Evolutionary conservation across 352 stramenopile genomes (phyloP), one percentile per base, ranked within the genome.

Genomic region (Globisporangium spinosum): DNA sequence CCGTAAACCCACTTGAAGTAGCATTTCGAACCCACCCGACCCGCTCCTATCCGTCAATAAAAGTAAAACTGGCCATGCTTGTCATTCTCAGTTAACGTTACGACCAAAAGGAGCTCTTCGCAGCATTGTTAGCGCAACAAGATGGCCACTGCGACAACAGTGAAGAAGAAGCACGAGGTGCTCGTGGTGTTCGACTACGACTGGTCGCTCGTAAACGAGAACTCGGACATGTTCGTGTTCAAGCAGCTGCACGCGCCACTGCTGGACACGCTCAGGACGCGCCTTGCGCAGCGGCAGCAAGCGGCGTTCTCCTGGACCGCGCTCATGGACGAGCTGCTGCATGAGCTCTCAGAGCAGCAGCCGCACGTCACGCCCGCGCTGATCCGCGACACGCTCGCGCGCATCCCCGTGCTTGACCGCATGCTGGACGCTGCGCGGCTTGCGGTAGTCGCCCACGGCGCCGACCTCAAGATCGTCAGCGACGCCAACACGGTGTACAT

Each of bases 181-280:
- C 76, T 94, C 34, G 80, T 93, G 35, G 66, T 93, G 51, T 93
- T 94, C 47, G 87, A 94, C 75, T 94, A 91, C 60, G 87, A 94
- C 71, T 93, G 87, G 82, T 94, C 80, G 32, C 73, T 94, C 54
- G 78, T 94, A 58, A 88, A 95, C 68, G 83, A 89, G 25, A 91
- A 95, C 75, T 94, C 87, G 49, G 87, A 95, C 69, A 89, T 73
- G 40, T 91, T 86, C 58, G 69, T 95, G 57, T 93, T 93, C 76
- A 71, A 89, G 49, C 34, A 77, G 65, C 70, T 93, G 5, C 82
- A 89, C 53, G 82, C 87, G 2, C 73, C 88, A 38, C 69, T 95
- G 43, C 65, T 93, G 3, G 61, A 64, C 1, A 70, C 78, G 15
- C 60, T 93, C 9, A 54, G 64, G 5, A 55, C 70, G 1, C 73